Base-by-base conservation (phyloP, 768 basidiomycete species). In the Jaapia argillacea region DNA sequence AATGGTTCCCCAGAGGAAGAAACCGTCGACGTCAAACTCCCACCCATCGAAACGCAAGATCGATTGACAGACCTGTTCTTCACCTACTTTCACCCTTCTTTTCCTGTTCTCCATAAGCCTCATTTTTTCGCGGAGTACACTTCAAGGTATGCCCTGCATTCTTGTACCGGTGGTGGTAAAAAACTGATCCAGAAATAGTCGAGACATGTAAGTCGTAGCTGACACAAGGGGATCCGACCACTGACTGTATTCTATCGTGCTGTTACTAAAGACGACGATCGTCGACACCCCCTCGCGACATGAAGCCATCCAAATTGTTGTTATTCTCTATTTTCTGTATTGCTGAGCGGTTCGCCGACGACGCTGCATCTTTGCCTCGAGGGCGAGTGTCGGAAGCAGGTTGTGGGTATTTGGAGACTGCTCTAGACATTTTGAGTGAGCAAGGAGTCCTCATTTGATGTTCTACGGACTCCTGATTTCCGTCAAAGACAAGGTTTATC, bases 1-100 rank as follows among this genome's bases (percentile, higher is more conserved):
- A n/a, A n/a, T n/a, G n/a, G 61, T 28, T 60, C 66, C 20, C 63
- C 68, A 12, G 60, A 65, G 18, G 74, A 75, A 37, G 64, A 70
- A 33, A 64, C 61, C 33, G 49, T 72, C 36, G 56, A 67, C 31
- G 65, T 75, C 26, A 62, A 61, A 12, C 59, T 91, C 28, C 89
- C 89, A 12, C 67, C 81, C 22, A 54, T 67, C 20, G 68, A 71
- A 14, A 63, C 75, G 26, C 88, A 89, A 58, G 75, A 84, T 45
- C 72, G 69, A 27, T 68, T 92, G 3, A 58, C 91, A 40, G 71
- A 75, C 24, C 64, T 89, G 6, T 93, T 87, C 58, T 91, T 91
- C 61, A 76, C 75, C 7, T 84, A 88, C 54, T 79, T 85, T 24
- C 89, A 93, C 51, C 88, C 90, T 5, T 69, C 79, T 42, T 85